Evolutionary conservation across 371 early-diverging fungal genomes (phyloP), one percentile per base, ranked within the genome.

Genomic region (Lichtheimia hyalospora): DNA sequence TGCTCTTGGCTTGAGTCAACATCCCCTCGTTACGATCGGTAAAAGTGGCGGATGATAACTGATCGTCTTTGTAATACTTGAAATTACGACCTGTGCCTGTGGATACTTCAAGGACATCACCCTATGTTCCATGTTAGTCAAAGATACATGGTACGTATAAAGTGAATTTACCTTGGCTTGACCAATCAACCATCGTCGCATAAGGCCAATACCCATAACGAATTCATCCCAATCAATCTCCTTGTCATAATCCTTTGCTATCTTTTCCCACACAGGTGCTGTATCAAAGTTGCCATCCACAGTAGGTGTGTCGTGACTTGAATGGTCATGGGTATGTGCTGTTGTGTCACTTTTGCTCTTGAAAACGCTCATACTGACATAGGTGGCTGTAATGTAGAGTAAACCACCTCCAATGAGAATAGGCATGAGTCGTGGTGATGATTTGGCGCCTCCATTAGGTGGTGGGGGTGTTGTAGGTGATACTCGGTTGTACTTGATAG

Each of bases 21-120:
- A 92, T 92, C 6, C 74, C 60, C 6, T 49, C 52, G 52, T 74
- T 82, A 6, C 70, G 61, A 63, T 92, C 92, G 8, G 85, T 82
- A 44, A 90, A 67, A 1, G 84, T 87, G 28, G 84, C 67, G 3
- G 74, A 71, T 5, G 50, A 59, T 14, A 76, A 57, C 42, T 75
- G 65, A 46, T 70, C 54, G 2, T 75, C 56, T 12, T 69, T 69
- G 62, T 88, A 92, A 69, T 82, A 86, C 8, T 61, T 66, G 57
- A 87, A 70, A 68, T 92, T 92, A 43, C 91, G 77, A 1, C 89
- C 89, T 24, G 92, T 92, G 6, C 92, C 92, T 5, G 84, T 77
- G 1, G 87, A 82, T 28, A 89, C 77, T 60, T 87, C 88, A 18
- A 87, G 64, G 2, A 83, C 81, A 63, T 82, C 71, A 10, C 88